Percentiles rank a stretch among this genome's conserved stretches.
These are phyloP conservation scores for Beta corolliflora DNA, from an alignment of 179 eudicot species.

Conservation along the genomic window DNA sequence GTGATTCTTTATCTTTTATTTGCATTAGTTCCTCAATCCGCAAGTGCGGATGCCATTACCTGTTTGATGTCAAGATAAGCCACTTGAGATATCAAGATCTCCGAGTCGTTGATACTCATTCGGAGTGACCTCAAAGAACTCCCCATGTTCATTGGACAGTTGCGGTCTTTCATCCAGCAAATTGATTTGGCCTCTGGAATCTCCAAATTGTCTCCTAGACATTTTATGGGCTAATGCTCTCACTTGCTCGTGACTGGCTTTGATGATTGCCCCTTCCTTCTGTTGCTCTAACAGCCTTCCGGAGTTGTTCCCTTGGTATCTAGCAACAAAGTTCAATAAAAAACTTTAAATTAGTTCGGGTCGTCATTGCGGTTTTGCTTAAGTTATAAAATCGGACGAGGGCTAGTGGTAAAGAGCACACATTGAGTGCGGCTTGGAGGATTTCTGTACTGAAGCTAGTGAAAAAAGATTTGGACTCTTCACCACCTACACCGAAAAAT, in stretches of 20 bases:
- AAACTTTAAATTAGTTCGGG: background rate
- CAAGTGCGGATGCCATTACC: conserved; percentile 13
- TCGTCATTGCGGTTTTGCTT: background rate
- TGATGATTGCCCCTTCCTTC: conserved; percentile 30
- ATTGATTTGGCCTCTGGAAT: conserved; percentile 18
- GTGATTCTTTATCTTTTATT: too few species aligned
- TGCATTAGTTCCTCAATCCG: background rate
- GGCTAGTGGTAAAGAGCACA: conserved; percentile 10
- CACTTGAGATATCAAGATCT: conserved; percentile 35
- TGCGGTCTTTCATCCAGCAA: conserved; percentile 19
- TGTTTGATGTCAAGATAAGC: conserved; percentile 25
- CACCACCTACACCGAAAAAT: conserved; percentile 31
- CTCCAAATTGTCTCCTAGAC: conserved; percentile 19
- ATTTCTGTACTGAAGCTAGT: conserved; percentile 33
- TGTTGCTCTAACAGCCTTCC: conserved; percentile 27
- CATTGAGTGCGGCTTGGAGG: conserved; percentile 38
- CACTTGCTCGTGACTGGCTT: conserved; percentile 33
- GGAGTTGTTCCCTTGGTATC: conserved; percentile 27
- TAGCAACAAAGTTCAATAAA: background rate
- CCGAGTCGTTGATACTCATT: conserved; percentile 23
- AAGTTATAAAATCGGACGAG: background rate
- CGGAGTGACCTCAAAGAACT: conserved; percentile 26
- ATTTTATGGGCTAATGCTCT: conserved; percentile 24
- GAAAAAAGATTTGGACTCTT: conserved; percentile 20
- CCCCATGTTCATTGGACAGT: conserved; percentile 31